These are phyloP conservation scores for Cladosporium velox DNA, from an alignment of 2,329 filamentous ascomycete species.

Conservation along the genomic window DNA sequence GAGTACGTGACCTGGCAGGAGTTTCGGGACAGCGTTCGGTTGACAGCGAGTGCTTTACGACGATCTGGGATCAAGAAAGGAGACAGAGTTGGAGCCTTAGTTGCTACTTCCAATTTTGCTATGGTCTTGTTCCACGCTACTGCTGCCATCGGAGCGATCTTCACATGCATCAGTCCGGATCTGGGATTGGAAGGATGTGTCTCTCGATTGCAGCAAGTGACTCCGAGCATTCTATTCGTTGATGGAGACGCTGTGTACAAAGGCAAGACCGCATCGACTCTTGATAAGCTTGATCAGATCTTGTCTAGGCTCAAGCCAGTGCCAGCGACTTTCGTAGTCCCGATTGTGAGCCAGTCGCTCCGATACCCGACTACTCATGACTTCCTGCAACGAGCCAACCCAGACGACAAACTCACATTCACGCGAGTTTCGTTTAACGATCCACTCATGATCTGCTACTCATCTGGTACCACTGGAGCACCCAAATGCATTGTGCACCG, in stretches of 20 bases:
- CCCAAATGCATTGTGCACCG: constrained; percentile 50
- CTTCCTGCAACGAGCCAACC: constrained; percentile 38
- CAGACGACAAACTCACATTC: constrained; percentile 40
- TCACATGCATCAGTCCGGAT: constrained; percentile 49
- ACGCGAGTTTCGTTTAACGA: constrained; percentile 44
- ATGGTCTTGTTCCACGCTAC: constrained; percentile 46
- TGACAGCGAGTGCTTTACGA: constrained; percentile 42
- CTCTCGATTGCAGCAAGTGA: constrained; percentile 44
- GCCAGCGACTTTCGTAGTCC: constrained; percentile 35
- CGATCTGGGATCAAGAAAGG: constrained; percentile 41
- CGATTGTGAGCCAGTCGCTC: constrained; percentile 27
- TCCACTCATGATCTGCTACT: constrained; percentile 49
- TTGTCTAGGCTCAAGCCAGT: constrained; percentile 33
- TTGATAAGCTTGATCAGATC: constrained; percentile 38
- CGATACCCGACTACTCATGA: constrained; percentile 33
- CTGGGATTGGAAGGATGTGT: constrained; percentile 43
- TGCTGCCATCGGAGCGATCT: constrained; percentile 47
- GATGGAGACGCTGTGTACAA: constrained; percentile 46
- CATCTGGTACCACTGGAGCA: constrained; percentile 44
- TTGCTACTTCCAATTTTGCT: constrained; percentile 47
- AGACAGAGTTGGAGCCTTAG: constrained; percentile 45
- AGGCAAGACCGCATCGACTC: constrained; percentile 39
- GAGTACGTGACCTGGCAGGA: constrained; percentile 45
- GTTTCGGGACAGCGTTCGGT: constrained; percentile 42
- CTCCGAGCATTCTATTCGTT: constrained; percentile 44